Evolutionary conservation across 2,329 filamentous ascomycete genomes (phyloP).

Genomic region (Coniochaeta hoffmannii): DNA sequence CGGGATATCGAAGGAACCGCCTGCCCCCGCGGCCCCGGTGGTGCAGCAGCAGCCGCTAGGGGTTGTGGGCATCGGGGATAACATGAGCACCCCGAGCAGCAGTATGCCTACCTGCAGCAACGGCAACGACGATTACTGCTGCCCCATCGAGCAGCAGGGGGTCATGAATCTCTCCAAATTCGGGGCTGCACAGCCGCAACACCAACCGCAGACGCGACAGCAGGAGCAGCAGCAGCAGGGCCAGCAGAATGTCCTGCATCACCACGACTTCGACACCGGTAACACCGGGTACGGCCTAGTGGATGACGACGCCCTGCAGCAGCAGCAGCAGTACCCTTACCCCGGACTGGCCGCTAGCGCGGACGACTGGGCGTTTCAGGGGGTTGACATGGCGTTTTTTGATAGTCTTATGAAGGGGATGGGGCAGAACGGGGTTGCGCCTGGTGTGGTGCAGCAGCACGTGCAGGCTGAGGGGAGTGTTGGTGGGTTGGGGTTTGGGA

Average conservation of each 20-base stretch:
- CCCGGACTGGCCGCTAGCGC: slow-evolving; percentile 13
- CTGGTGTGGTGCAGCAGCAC: neutral
- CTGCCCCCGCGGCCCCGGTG: neutral
- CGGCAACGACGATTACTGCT: neutral
- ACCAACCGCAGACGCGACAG: neutral
- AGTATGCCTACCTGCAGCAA: neutral
- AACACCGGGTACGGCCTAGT: neutral
- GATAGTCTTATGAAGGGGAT: slow-evolving; percentile 15
- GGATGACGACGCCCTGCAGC: neutral
- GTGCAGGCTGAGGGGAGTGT: neutral
- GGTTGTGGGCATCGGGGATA: neutral
- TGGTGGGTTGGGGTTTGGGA: neutral
- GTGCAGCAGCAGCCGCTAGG: neutral
- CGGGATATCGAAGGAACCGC: slow-evolving; percentile 4
- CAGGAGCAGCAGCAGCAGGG: neutral
- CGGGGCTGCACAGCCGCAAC: neutral
- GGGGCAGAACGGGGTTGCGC: neutral
- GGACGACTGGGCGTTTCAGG: slow-evolving; percentile 26
- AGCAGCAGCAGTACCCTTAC: slow-evolving; percentile 3
- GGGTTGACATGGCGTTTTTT: slow-evolving; percentile 25
- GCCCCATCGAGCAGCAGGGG: neutral
- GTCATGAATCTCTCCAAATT: neutral
- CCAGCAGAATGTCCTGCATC: neutral
- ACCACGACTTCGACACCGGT: neutral
- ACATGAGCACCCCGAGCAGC: neutral